Evolutionary conservation across 2,329 filamentous ascomycete genomes (phyloP), one percentile per base, ranked within the genome.

Genomic region (Alternaria triticimaculans): DNA sequence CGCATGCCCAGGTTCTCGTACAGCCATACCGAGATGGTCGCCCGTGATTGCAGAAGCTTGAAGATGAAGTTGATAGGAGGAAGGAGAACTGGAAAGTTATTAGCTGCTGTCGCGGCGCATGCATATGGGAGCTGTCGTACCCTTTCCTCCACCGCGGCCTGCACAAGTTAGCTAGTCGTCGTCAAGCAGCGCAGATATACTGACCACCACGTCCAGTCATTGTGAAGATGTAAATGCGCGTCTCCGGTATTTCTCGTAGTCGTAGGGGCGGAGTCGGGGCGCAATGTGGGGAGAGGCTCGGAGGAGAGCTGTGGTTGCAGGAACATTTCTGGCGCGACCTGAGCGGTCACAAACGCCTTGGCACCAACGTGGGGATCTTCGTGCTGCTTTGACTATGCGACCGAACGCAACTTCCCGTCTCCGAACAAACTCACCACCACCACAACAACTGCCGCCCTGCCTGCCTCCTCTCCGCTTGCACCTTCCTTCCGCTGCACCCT

Each of bases 1-100:
- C 96, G 88, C 77, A 97, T 94, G 14, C 90, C 90, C 58, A 98
- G 85, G 86, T 99, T 96, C 84, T 99, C 96, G 81, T 96, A 98
- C 45, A 99, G 86, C 96, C 96, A 99, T 77, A 99, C 92, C 74
- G 92, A 93, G 43, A 98, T 93, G 2, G 91, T 94, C 15, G 92
- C 90, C 76, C 94, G 90, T 81, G 92, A 84, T 75, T 89, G 94
- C 10, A 98, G 88, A 43, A 97, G 90, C 86, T 96, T 97, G 88
- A 96, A 96, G 80, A 96, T 95, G 82, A 94, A 94, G 83, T 96
- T 94, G 84, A 93, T 93, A 1, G 90, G 90, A 63, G 90, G 90
- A 71, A 92, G 86, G 68, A 92, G 86, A 69, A 92, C 91, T 84
- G 62, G 2, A 25, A 3, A 11, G 11, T 23, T n/a, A 50, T 74